These are phyloP conservation scores for Conticribra guillardii DNA, from an alignment of 108 stramenopile species.

Conservation along the genomic window DNA sequence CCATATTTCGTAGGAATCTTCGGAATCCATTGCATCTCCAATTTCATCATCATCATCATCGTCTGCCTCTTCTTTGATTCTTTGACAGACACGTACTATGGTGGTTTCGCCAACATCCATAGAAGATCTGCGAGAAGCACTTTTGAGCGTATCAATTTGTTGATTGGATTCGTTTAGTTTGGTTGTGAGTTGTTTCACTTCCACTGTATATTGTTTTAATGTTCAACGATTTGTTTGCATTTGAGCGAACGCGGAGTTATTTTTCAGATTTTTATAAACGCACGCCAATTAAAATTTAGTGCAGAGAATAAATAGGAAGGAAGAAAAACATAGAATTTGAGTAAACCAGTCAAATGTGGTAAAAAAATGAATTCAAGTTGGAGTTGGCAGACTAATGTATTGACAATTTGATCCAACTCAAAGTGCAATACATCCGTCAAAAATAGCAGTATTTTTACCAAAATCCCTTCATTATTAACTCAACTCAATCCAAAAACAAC, in stretches of 20 bases:
- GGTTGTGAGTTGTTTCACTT: slow-evolving; percentile 30
- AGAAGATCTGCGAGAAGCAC: slow-evolving; percentile 5
- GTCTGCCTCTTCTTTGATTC: slow-evolving; percentile 48
- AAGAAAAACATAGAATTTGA: no score
- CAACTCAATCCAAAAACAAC: background rate
- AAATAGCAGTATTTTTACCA: no score
- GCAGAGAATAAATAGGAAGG: no score
- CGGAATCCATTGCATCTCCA: slow-evolving; percentile 31
- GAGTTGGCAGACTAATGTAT: no score
- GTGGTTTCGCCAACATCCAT: slow-evolving; percentile 39
- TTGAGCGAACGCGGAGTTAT: no score
- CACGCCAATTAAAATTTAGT: background rate
- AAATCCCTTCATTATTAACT: no score
- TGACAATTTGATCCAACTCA: no score
- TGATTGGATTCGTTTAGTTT: slow-evolving; percentile 40
- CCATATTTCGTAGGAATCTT: slow-evolving; percentile 72
- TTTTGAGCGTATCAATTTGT: slow-evolving; percentile 37
- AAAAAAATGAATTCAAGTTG: no score
- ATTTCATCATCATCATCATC: slow-evolving; percentile 18
- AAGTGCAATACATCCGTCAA: no score
- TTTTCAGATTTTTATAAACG: background rate
- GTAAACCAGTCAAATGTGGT: no score
- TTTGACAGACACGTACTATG: slow-evolving; percentile 81
- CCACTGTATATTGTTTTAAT: slow-evolving; percentile 22
- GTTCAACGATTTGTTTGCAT: background rate